phyloP scores from a whole-genome alignment of 1,139 yeast species.

The Kazachstania sp. region DNA sequence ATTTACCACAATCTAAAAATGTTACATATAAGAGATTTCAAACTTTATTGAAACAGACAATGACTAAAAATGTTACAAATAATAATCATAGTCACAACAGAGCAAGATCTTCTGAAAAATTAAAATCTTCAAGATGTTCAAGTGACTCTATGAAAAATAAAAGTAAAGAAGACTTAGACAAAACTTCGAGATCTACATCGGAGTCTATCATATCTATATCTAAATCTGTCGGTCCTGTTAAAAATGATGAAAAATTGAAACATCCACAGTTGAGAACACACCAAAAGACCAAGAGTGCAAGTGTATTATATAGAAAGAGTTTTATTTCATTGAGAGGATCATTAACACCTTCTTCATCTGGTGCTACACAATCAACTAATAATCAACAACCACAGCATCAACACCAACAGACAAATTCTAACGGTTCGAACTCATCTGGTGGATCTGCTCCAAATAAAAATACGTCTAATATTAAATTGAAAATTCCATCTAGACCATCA shows the following conservation, averaged over 20 bases:
- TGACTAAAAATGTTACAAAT: slow-evolving; percentile 34
- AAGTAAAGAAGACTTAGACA: slow-evolving; percentile 11
- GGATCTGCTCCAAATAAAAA: slow-evolving; percentile 12
- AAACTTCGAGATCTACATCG: slow-evolving; percentile 19
- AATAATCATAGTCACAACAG: slow-evolving; percentile 15
- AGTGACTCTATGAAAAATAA: slow-evolving; percentile 21
- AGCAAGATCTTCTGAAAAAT: slow-evolving; percentile 7
- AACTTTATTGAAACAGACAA: slow-evolving; percentile 41
- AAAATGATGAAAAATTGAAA: slow-evolving; percentile 10
- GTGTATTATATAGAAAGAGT: slow-evolving; percentile 30
- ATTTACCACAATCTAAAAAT: slow-evolving; percentile 42
- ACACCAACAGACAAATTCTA: background rate
- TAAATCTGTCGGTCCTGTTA: slow-evolving; percentile 5
- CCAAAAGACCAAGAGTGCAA: slow-evolving; percentile 27
- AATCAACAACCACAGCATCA: background rate
- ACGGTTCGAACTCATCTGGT: slow-evolving; percentile 7
- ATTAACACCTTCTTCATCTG: background rate
- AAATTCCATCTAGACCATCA: slow-evolving; percentile 41
- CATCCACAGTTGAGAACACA: slow-evolving; percentile 14
- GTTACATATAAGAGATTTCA: slow-evolving; percentile 51
- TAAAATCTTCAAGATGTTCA: slow-evolving; percentile 19
- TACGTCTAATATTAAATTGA: slow-evolving; percentile 22
- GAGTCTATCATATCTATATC: slow-evolving; percentile 17
- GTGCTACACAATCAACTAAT: background rate
- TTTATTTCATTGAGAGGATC: slow-evolving; percentile 29